Evolutionary conservation across 2,329 filamentous ascomycete species (phyloP), one percentile per base, ranked within the genome.

Genomic region (Aspergillus sp.): DNA sequence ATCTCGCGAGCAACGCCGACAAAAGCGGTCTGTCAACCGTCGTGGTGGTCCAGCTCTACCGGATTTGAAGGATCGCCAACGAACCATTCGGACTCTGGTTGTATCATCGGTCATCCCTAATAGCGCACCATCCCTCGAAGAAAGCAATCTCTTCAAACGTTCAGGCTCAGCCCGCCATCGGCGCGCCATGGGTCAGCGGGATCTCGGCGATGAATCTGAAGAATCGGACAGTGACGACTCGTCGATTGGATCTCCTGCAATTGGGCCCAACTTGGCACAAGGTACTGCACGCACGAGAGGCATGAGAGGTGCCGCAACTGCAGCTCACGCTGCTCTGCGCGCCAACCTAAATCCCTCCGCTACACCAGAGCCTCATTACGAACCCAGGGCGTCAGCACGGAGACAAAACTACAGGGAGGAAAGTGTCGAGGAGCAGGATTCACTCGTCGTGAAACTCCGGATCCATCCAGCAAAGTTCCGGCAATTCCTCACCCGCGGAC

Each of bases 11-110:
- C 90, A 97, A 68, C 80, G 93, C 58, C 82, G 90, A 45, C 90
- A 97, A 71, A 98, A 98, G 73, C 83, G 93, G 43, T 95, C 93
- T 5, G 88, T 95, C 59, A 97, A 96, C 66, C 81, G 93, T 53
- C 83, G 93, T 60, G 93, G 93, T 54, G 93, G 93, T 0, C 93
- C 93, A 5, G 86, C 88, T 50, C 74, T 98, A 37, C 93, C 93
- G n/a, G 93, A 98, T 70, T 82, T 98, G 49, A 95, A 94, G 66
- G 93, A 98, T 60, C 82, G 90, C 47, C 91, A 93, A 70, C 83
- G 91, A 45, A 97, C 93, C 1, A 91, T 97, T 48, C 83, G 93
- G 42, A 96, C 91, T 0, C 78, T 96, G 56, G 81, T 97, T 45
- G 89, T 98, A 1, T 96, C 91, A 7, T 90, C 88, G 3, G 90